Conservation (phyloP, 345 rosid species). For the rapeseed (Brassica napus) region DNA sequence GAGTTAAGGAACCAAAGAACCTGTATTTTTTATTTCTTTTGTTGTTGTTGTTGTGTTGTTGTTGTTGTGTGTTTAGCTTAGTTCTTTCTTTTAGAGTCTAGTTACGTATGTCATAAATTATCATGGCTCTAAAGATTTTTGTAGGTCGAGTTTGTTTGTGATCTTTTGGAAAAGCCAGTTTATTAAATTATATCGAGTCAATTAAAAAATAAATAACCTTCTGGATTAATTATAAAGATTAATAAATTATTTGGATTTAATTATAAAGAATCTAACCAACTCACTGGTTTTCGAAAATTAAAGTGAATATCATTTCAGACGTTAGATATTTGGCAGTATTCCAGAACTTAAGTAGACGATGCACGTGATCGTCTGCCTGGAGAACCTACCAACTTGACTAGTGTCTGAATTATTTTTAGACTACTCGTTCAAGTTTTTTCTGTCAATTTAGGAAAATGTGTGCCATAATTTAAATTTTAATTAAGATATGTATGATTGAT, state of each 20-base stretch:
- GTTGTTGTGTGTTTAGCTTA: constrained; percentile 1
- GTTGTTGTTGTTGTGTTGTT: not conserved
- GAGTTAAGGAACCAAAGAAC: not conserved
- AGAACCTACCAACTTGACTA: constrained; percentile 40
- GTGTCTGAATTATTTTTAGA: constrained; percentile 21
- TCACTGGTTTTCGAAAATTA: not conserved
- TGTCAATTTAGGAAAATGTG: constrained; percentile 22
- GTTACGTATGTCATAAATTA: not conserved
- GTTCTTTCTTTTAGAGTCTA: not conserved
- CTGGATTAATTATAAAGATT: not conserved
- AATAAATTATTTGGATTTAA: not conserved
- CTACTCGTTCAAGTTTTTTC: not conserved
- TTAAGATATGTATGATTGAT: not conserved
- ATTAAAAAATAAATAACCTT: no score
- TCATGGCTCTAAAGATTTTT: not conserved
- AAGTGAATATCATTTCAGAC: constrained; percentile 4
- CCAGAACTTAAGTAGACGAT: constrained; percentile 14
- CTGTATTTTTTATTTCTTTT: not conserved
- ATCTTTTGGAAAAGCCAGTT: not conserved
- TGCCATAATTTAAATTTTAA: not conserved
- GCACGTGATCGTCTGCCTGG: constrained; percentile 37
- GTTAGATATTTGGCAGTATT: constrained; percentile 22
- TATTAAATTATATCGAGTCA: no score
- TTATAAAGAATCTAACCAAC: not conserved
- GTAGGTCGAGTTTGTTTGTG: constrained; percentile 2